These are phyloP conservation scores for Blechomonas ayalai DNA, from an alignment of 208 protist genomes.

Conservation along the genomic window DNA sequence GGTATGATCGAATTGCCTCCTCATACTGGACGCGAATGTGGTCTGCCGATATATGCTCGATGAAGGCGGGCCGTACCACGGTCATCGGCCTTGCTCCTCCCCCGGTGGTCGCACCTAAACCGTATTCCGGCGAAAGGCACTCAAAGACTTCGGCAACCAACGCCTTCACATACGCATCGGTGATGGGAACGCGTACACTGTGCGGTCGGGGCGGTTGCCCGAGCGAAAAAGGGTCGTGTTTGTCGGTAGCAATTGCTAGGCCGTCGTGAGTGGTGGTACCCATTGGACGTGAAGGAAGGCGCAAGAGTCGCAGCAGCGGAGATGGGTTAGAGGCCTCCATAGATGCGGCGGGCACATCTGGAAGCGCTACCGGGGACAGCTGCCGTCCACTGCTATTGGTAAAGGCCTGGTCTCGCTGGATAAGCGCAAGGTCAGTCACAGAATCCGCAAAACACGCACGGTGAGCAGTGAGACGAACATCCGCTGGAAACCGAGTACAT, in stretches of 20 bases:
- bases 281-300: neutral
- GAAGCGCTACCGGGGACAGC: too few relatives aligned
- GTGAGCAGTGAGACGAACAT: neutral
- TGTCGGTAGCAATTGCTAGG: too few relatives aligned
- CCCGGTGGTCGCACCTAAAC: neutral
- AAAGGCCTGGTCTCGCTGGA: conserved; percentile 32
- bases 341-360: too few relatives aligned
- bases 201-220: conserved; percentile 32
- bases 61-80: neutral
- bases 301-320: neutral
- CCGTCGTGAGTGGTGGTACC: neutral
- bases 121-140: conserved; percentile 51
- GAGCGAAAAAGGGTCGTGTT: conserved; percentile 26
- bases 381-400: too few relatives aligned
- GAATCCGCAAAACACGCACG: conserved; percentile 7
- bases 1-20: conserved; percentile 68
- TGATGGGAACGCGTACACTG: conserved; percentile 31
- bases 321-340: too few relatives aligned
- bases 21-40: conserved; percentile 65
- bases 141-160: conserved; percentile 69
- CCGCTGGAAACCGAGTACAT: neutral
- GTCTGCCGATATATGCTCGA: conserved; percentile 25
- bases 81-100: neutral
- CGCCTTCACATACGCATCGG: conserved; percentile 27
- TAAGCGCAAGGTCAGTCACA: conserved; percentile 30